These are phyloP conservation scores for Isatis lusitanica DNA, from an alignment of 441 rosid genomes.

Conservation along the genomic window DNA sequence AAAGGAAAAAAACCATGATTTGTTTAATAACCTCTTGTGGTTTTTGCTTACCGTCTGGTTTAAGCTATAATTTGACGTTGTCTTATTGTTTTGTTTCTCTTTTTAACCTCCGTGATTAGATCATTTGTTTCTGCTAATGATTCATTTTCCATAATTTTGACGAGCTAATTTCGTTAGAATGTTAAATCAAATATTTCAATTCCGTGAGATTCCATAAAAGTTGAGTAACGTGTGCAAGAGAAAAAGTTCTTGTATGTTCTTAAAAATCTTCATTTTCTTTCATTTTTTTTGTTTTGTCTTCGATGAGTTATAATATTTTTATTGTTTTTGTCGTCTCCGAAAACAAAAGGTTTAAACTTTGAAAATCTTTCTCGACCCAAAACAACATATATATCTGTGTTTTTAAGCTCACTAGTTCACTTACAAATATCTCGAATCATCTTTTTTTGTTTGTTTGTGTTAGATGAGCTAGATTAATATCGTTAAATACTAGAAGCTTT, in stretches of 20 bases:
- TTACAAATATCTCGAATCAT: slow-evolving; percentile 2
- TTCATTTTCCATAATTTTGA: slow-evolving; percentile 10
- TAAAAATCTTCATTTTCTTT: background rate
- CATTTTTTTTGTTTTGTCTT: slow-evolving; percentile 1
- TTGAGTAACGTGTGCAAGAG: slow-evolving; percentile 23
- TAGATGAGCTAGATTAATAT: background rate
- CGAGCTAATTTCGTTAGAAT: slow-evolving; percentile 1
- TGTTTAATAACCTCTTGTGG: slow-evolving; percentile 12
- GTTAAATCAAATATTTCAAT: slow-evolving; percentile 22
- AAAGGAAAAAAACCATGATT: background rate
- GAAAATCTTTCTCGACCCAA: background rate
- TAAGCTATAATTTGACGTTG: slow-evolving; percentile 23
- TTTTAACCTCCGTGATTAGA: background rate
- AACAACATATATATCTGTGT: background rate
- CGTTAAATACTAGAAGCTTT: background rate
- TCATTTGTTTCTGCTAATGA: slow-evolving; percentile 9
- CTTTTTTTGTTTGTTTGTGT: background rate
- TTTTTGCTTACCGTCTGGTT: slow-evolving; percentile 35
- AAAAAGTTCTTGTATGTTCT: background rate
- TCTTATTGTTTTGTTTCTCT: slow-evolving; percentile 6
- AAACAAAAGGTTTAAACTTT: slow-evolving; percentile 17
- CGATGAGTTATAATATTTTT: background rate
- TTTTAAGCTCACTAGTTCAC: slow-evolving; percentile 1
- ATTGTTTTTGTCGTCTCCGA: background rate
- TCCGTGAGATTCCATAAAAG: slow-evolving; percentile 16